Percentiles rank a stretch among this genome's conserved stretches.
phyloP scores from a whole-genome alignment of 2,329 filamentous ascomycete genomes.

The Clonostachys rosea region DNA sequence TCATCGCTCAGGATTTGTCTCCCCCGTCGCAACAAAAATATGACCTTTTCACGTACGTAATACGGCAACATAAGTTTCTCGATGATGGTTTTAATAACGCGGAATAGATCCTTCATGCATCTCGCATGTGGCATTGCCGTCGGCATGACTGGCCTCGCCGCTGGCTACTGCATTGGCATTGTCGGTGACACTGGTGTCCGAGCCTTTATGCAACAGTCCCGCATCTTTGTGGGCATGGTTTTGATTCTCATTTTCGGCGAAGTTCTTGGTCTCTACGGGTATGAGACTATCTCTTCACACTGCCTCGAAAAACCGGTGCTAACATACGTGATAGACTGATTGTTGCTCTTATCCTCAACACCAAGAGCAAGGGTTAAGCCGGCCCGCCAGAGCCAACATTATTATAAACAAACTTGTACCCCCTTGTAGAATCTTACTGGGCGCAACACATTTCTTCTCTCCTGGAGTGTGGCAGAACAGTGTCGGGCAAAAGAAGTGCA shows the following conservation, averaged over 20 bases:
- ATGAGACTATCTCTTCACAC: slow-evolving; percentile 22
- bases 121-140: slow-evolving; percentile 87
- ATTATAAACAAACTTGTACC: background rate
- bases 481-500: slow-evolving; percentile 21
- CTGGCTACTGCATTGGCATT: slow-evolving; percentile 93
- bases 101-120: slow-evolving; percentile 81
- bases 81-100: background rate
- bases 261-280: slow-evolving; percentile 96
- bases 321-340: slow-evolving; percentile 59
- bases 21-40: slow-evolving; percentile 65
- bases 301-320: background rate
- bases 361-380: slow-evolving; percentile 63
- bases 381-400: background rate
- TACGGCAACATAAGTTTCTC: background rate
- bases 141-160: slow-evolving; percentile 86
- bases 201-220: slow-evolving; percentile 92
- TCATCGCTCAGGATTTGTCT: slow-evolving; percentile 86
- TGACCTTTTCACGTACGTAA: slow-evolving; percentile 74
- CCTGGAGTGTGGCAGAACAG: slow-evolving; percentile 6
- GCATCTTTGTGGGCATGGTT: slow-evolving; percentile 98
- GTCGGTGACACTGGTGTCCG: slow-evolving; percentile 93
- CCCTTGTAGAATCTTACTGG: background rate
- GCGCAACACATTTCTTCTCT: background rate
- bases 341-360: slow-evolving; percentile 90
- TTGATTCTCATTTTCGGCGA: slow-evolving; percentile 98